Base-by-base conservation (phyloP, 129 eudicot genomes). In the Cynara cardunculus region DNA sequence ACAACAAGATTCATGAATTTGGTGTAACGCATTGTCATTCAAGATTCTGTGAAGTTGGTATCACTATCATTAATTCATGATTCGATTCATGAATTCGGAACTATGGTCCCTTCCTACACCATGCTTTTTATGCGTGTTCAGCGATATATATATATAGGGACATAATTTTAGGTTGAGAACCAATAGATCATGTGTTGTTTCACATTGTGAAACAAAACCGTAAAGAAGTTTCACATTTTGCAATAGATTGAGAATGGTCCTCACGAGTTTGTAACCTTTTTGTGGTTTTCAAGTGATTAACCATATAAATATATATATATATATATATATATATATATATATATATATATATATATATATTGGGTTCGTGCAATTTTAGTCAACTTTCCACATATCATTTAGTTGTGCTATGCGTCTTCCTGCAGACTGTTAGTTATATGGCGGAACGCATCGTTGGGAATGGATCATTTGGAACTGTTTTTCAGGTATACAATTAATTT, bases 381-480 rank as follows among this genome's bases (percentile, higher is more conserved):
- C 41, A 9, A 16, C 59, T 79, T 3, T 4, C 24, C 68, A 35
- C 19, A 16, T 21, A 62, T 14, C 25, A 22, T 80, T 65, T 25
- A 24, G 27, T 16, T 7, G 35, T 62, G 28, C 21, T 72, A 34
- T 69, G 76, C 26, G 44, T 67, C 74, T 84, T 91, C 7, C 14
- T 84, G 78, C 90, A 95, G 99, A 92, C 97, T 1, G 89, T 95
- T 64, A 92, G 93, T 81, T 95, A 95, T 89, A 92, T 95, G 99
- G 97, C 97, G 19, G 99, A 95, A 83, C 90, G 97, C 46, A 84
- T 95, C 11, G 99, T 92, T 14, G 99, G 99, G 72, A 90, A 89
- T n/a, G 97, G 99, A 82, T 95, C 99, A 32, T 95, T 95, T 83
- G 99, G 99, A 78, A 81, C 92, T 18, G 97, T 95, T 46, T 95